phyloP scores from a whole-genome alignment of 345 rosid species.

The Acer yangbiense region DNA sequence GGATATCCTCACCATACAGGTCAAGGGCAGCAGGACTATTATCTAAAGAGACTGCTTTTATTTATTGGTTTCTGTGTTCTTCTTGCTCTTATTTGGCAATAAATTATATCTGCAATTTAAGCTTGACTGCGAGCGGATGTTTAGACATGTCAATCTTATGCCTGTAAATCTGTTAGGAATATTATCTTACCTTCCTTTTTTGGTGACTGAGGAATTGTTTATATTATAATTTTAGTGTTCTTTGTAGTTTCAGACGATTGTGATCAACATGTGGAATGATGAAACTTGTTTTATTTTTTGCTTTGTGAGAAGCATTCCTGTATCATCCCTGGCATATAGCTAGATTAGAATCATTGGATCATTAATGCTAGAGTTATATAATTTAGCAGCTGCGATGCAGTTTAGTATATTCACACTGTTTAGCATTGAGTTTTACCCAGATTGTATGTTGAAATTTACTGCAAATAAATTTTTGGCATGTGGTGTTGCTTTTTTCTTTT shows the following conservation, averaged over 20 bases:
- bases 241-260: slow-evolving; percentile 19
- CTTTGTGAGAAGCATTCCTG: background rate
- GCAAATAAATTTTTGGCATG: too few species aligned
- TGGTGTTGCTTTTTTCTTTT: too few species aligned
- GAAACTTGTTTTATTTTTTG: background rate
- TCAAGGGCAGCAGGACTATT: slow-evolving; percentile 78
- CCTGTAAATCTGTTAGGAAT: slow-evolving; percentile 35
- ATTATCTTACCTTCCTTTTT: background rate
- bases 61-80: slow-evolving; percentile 57
- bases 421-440: background rate
- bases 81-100: slow-evolving; percentile 61
- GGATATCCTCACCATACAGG: slow-evolving; percentile 57
- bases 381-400: background rate
- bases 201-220: slow-evolving; percentile 29
- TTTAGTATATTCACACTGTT: background rate
- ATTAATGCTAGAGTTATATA: too few species aligned
- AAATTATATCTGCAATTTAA: slow-evolving; percentile 24
- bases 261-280: slow-evolving; percentile 13
- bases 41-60: slow-evolving; percentile 61
- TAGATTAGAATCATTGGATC: background rate
- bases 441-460: background rate
- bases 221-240: slow-evolving; percentile 17
- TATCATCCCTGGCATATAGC: background rate
- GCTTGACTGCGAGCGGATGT: slow-evolving; percentile 17
- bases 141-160: slow-evolving; percentile 16